Conservation (phyloP, 768 basidiomycete species). For the Lentinula guzmanii region DNA sequence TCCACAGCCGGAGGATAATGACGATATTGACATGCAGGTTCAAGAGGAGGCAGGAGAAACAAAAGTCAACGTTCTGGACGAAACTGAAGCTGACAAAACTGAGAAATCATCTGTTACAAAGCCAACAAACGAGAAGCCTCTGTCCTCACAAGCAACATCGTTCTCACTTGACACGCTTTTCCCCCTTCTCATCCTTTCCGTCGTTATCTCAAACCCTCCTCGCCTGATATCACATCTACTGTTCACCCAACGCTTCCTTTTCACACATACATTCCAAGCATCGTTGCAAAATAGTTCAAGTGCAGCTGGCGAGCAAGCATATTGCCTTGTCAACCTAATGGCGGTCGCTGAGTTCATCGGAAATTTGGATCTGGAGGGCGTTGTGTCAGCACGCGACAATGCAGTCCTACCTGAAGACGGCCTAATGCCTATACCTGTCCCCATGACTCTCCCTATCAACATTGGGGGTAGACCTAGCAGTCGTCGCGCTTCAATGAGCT, state of each 20-base stretch:
- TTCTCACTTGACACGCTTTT: constrained; percentile 70
- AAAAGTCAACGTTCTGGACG: too few species aligned
- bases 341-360: constrained; percentile 96
- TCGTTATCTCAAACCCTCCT: constrained; percentile 88
- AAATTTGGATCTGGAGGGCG: constrained; percentile 79
- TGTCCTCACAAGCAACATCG: constrained; percentile 15
- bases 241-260: constrained; percentile 49
- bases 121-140: background rate
- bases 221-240: constrained; percentile 70
- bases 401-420: background rate
- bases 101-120: background rate
- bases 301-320: constrained; percentile 79
- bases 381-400: constrained; percentile 23
- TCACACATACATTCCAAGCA: background rate
- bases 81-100: background rate
- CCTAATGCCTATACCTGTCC: constrained; percentile 1
- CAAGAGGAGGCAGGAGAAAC: background rate
- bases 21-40: background rate
- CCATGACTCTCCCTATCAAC: constrained; percentile 1
- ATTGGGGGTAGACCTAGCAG: background rate
- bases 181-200: constrained; percentile 89
- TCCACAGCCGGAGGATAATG: background rate
- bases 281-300: constrained; percentile 34
- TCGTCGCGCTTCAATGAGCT: background rate
- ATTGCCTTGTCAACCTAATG: constrained; percentile 90